Evolutionary conservation across 2,329 filamentous ascomycete species (phyloP).

Genomic region (Penicillium griseofulvum): DNA sequence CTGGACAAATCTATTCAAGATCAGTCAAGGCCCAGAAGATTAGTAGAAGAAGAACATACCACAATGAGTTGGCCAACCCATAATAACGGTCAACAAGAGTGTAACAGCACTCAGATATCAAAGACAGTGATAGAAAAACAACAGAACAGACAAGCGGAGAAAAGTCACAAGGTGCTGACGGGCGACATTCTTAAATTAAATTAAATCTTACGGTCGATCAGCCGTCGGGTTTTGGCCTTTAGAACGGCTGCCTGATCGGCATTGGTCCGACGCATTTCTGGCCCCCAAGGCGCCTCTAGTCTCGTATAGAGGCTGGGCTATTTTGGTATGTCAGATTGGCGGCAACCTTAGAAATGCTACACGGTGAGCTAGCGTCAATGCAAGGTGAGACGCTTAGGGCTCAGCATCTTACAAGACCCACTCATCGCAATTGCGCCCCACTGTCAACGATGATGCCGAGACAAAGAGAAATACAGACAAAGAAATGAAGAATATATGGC

Average conservation of each 20-base stretch:
- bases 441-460: neutral
- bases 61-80: constrained; percentile 6
- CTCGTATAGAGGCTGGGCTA: neutral
- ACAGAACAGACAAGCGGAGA: neutral
- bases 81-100: neutral
- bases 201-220: neutral
- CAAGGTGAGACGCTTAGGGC: neutral
- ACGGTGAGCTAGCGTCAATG: constrained; percentile 6
- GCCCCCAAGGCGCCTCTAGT: neutral
- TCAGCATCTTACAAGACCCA: neutral
- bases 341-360: neutral
- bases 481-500: neutral
- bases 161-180: neutral
- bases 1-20: constrained; percentile 2
- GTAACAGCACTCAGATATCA: neutral
- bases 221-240: neutral
- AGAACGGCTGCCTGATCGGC: neutral
- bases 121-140: neutral
- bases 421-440: neutral
- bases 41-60: neutral
- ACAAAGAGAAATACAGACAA: neutral
- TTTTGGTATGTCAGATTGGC: neutral
- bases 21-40: neutral
- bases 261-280: neutral
- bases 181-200: constrained; percentile 2